Base-by-base conservation (phyloP, 2,329 filamentous ascomycete genomes). In the Fusarium mundagurra region DNA sequence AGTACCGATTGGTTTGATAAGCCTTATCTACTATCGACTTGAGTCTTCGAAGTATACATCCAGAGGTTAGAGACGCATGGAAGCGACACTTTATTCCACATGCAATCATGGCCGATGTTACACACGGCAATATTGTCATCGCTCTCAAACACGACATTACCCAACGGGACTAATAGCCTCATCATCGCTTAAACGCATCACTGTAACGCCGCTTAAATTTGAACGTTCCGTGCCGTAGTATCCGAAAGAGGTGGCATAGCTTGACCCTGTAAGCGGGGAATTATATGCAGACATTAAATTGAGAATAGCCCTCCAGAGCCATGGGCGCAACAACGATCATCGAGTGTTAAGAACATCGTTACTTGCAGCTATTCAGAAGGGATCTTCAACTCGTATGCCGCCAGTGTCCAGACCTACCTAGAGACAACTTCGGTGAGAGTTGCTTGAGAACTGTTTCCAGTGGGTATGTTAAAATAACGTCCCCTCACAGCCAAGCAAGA, bases 341-440 rank as follows among this genome's bases (percentile, higher is more conserved):
- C 3, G 5, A 22, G 6, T 29, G 11, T 18, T 0, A 9, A 11
- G 24, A 29, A 17, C 5, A 3, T 4, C 12, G 3, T 17, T 22
- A 8, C 8, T n/a, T 17, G 16, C 5, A 17, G 8, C 10, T 12
- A 38, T 4, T 13, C 2, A 13, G 8, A 7, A 29, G 14, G n/a
- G 22, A 27, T 29, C 20, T 29, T 18, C 4, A 2, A 6, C 8
- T 8, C 6, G 7, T 18, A 9, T 7, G 11, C 9, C 13, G 24
- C 17, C 6, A 27, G 3, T 8, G 5, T n/a, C 8, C 24, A 54
- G 34, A 18, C 5, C 4, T 36, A 3, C 4, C 12, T n/a, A 53
- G 18, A 18, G 16, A 20, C 9, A 29, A 13, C 14, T 12, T 14
- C 11, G 3, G 8, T 29, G 5, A 29, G 20, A n/a, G 10, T n/a